Base-by-base conservation (phyloP, 352 stramenopile species). In the Phytophthora cryptogea region DNA sequence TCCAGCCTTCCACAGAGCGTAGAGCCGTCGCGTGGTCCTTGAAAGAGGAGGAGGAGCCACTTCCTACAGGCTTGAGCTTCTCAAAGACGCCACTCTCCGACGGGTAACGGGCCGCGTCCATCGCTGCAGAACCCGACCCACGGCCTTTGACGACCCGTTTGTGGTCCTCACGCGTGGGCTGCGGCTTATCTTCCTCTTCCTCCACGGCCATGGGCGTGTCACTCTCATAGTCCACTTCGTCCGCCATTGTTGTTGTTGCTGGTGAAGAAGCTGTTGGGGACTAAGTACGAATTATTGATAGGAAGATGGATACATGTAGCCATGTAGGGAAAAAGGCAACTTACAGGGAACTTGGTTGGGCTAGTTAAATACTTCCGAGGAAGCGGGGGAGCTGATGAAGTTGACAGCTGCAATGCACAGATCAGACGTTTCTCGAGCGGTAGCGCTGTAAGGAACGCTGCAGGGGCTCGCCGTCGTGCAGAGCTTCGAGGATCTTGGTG, bases 1-100 rank as follows among this genome's bases (percentile, higher is more conserved):
- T 88, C 92, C 95, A 99, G n/a, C 97, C 97, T 72, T 99, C 96
- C 6, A 98, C 88, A 48, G 86, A 96, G 55, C 87, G 77, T 20
- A 93, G 72, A 7, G 81, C 82, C 16, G 51, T 84, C 20, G 76
- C 75, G 61, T 88, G 69, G 28, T 83, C 71, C 13, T 65, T 61
- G 17, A 28, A 51, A n/a, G n/a, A n/a, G n/a, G 36, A 37, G 3
- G 45, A 31, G 20, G 20, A 23, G 20, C 20, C 2, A 23, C 20
- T 23, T 23, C 20, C 20, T 23, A 52, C 20, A 2, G 63, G 30
- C 45, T 72, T 63, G 17, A 96, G 76, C 61, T 90, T 88, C 59
- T 95, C 80, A 47, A 95, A 96, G 42, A 94, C 80, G 51, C 84
- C 80, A 49, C 74, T 89, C 33, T 86, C 74, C 5, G 73, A 76